A percentile compares a stretch with the other conserved stretches of the same genome.
Evolutionary conservation across 306 rosid genomes (phyloP).

Genomic region (Cicer bijugum): DNA sequence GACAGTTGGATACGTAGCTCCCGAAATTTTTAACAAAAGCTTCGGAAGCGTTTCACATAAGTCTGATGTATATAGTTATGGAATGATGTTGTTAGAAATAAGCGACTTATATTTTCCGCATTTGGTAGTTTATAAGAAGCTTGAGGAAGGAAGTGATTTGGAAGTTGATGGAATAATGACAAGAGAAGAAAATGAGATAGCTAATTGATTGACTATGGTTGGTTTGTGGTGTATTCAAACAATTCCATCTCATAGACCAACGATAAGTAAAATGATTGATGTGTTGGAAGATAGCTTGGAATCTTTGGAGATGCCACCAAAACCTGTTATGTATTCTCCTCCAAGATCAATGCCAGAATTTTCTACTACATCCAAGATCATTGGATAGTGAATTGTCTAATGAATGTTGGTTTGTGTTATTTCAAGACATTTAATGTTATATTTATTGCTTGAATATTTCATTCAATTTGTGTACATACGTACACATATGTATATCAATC

Average conservation of each 20-base stretch:
- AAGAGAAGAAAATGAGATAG: constrained; percentile 46
- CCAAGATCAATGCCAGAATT: constrained; percentile 43
- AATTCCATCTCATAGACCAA: constrained; percentile 53
- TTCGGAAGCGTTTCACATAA: constrained; percentile 59
- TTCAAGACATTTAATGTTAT: constrained; percentile 18
- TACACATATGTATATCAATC: background rate
- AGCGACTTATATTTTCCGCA: constrained; percentile 54
- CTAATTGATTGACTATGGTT: constrained; percentile 57
- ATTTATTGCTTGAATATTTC: constrained; percentile 15
- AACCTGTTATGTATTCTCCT: constrained; percentile 52
- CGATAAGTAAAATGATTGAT: constrained; percentile 58
- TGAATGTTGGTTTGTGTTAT: background rate
- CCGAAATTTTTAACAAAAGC: constrained; percentile 48
- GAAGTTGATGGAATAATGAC: constrained; percentile 40
- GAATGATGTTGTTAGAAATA: constrained; percentile 53
- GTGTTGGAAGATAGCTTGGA: constrained; percentile 56
- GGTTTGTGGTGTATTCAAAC: constrained; percentile 66
- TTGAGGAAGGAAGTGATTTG: constrained; percentile 40
- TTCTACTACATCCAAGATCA: constrained; percentile 34
- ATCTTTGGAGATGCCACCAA: constrained; percentile 59
- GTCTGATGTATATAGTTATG: constrained; percentile 57
- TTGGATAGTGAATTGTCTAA: background rate
- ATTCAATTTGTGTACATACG: background rate
- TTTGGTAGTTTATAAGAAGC: constrained; percentile 51
- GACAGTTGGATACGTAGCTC: constrained; percentile 51